These are phyloP conservation scores for Cyclocybe aegerita DNA, from an alignment of 768 basidiomycete species.

Conservation along the genomic window DNA sequence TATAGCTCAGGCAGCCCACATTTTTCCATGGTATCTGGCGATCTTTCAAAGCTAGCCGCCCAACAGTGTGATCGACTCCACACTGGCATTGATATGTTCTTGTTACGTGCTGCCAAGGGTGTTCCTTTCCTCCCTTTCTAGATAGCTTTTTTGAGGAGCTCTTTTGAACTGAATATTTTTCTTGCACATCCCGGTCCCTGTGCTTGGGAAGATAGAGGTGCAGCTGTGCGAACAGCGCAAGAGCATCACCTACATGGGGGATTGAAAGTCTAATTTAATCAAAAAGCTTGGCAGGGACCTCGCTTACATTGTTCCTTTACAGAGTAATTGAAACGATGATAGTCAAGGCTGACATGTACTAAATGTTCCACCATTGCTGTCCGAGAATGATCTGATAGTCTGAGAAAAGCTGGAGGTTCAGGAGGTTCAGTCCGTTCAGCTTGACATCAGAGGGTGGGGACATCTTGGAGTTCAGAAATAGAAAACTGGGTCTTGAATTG, in stretches of 20 bases:
- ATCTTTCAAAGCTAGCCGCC: constrained; percentile 10
- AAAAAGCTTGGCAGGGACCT: neutral
- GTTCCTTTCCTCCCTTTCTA: neutral
- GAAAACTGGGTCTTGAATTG: constrained; percentile 2
- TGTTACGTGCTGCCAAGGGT: constrained; percentile 4
- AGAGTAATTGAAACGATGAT: constrained; percentile 6
- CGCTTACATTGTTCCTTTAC: constrained; percentile 9
- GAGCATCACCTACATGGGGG: constrained; percentile 5
- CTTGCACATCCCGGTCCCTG: constrained; percentile 12
- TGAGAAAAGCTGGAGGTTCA: neutral
- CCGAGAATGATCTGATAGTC: constrained; percentile 3
- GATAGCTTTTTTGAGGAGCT: neutral
- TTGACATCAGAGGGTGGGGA: neutral
- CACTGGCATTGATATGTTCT: constrained; percentile 17
- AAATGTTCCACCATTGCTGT: constrained; percentile 5
- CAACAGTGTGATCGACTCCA: constrained; percentile 12
- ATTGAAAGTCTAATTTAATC: neutral
- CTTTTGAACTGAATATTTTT: constrained; percentile 12
- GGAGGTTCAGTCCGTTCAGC: neutral
- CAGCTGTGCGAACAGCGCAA: constrained; percentile 1
- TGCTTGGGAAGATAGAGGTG: constrained; percentile 8
- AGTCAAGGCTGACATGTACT: constrained; percentile 1
- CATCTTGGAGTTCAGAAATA: constrained; percentile 9
- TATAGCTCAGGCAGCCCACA: constrained; percentile 17
- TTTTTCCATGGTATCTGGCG: constrained; percentile 17